Conservation (phyloP, 139 green algal species). For the Tetraselmis striata region DNA sequence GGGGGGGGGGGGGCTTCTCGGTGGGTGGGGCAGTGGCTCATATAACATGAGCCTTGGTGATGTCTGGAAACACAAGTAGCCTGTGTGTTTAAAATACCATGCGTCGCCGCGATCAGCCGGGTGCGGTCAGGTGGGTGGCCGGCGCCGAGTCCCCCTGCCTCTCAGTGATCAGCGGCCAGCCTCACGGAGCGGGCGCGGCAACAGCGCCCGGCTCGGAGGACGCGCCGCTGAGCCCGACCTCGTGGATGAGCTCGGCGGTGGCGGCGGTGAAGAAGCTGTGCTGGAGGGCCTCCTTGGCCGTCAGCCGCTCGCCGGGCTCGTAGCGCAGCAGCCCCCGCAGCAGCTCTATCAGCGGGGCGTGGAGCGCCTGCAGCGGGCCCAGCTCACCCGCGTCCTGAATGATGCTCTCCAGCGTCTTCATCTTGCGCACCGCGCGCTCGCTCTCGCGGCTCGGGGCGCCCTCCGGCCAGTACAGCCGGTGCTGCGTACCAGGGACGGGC, state of each 20-base stretch:
- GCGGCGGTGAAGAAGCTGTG: conserved; percentile 72
- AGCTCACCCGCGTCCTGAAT: conserved; percentile 17
- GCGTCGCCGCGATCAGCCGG: too few relatives aligned
- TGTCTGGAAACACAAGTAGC: too few relatives aligned
- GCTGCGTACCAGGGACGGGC: conserved; percentile 4
- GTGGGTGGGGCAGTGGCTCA: too few relatives aligned
- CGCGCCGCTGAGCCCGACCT: too few relatives aligned
- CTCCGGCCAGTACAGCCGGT: conserved; percentile 71
- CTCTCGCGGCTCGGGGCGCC: conserved; percentile 56
- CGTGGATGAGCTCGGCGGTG: not conserved
- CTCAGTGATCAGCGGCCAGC: too few relatives aligned
- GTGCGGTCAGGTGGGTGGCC: too few relatives aligned
- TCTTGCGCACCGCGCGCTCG: conserved; percentile 63
- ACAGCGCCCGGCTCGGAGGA: too few relatives aligned
- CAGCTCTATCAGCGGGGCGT: not conserved
- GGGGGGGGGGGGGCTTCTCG: too few relatives aligned
- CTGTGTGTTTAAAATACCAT: too few relatives aligned
- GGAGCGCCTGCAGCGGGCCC: conserved; percentile 13
- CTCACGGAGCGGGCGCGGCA: too few relatives aligned
- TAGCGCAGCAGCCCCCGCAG: conserved; percentile 48
- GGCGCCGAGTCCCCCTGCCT: too few relatives aligned
- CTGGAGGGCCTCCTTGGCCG: conserved; percentile 60
- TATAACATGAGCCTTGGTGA: too few relatives aligned
- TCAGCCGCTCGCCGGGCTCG: conserved; percentile 58
- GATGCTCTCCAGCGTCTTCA: conserved; percentile 20